phyloP scores from a whole-genome alignment of 192 early-diverging fungal species.

The Rhizoclosmatium sp. region DNA sequence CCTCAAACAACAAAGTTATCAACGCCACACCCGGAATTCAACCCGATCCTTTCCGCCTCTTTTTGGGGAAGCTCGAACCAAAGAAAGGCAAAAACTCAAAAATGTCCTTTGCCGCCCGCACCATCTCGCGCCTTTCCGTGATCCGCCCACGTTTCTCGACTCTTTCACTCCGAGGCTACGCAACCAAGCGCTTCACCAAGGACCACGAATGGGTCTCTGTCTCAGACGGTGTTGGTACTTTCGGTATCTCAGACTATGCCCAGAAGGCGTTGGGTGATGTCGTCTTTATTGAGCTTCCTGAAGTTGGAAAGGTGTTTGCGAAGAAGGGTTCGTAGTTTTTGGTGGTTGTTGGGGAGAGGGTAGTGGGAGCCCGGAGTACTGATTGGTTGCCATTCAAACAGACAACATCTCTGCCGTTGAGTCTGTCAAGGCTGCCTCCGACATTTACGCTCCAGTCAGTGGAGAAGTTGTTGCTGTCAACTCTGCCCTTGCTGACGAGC shows the following conservation, averaged over 20 bases:
- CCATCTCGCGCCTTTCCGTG: too few relatives aligned
- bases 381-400: slow-evolving; percentile 7
- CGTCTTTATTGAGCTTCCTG: slow-evolving; percentile 90
- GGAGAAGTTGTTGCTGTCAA: slow-evolving; percentile 88
- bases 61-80: too few relatives aligned
- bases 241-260: slow-evolving; percentile 94
- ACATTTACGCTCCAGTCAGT: slow-evolving; percentile 86
- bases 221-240: slow-evolving; percentile 74
- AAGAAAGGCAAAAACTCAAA: too few relatives aligned
- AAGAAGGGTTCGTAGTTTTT: slow-evolving; percentile 57
- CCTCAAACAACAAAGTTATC: too few relatives aligned
- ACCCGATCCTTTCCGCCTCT: too few relatives aligned
- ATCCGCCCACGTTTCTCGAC: too few relatives aligned
- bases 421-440: slow-evolving; percentile 93
- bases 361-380: neutral
- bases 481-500: slow-evolving; percentile 65
- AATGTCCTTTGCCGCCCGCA: too few relatives aligned
- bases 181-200: slow-evolving; percentile 71
- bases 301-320: slow-evolving; percentile 68
- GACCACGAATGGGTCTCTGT: slow-evolving; percentile 95
- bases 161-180: neutral
- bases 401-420: slow-evolving; percentile 85
- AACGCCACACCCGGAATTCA: too few relatives aligned
- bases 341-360: neutral
- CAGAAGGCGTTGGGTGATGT: slow-evolving; percentile 92